Conservation (phyloP, 2,329 filamentous ascomycete genomes). For the Colletotrichum cereale region DNA sequence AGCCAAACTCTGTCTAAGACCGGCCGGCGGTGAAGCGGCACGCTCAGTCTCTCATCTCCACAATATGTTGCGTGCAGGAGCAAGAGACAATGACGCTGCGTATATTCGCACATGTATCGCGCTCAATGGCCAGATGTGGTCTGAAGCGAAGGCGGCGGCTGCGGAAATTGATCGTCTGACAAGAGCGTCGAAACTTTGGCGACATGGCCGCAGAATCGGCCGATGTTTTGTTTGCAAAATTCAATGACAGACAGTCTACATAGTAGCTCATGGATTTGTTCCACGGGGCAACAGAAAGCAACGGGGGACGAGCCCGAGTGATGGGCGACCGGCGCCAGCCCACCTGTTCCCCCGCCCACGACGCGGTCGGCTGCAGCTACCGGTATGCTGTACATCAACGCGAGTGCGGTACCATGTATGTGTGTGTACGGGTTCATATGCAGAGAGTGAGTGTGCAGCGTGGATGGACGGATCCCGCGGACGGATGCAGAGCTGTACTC, state of each 20-base stretch:
- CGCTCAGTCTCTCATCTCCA: slow-evolving; percentile 39
- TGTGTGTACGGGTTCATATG: slow-evolving; percentile 27
- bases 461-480: slow-evolving; percentile 15
- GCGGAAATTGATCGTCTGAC: slow-evolving; percentile 20
- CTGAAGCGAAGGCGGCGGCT: slow-evolving; percentile 12
- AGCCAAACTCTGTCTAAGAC: slow-evolving; percentile 36
- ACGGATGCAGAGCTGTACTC: slow-evolving; percentile 32
- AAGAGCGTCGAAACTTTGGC: slow-evolving; percentile 15
- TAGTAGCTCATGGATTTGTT: slow-evolving; percentile 22
- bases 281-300: slow-evolving; percentile 39
- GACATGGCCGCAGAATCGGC: slow-evolving; percentile 19
- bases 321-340: slow-evolving; percentile 8
- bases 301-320: slow-evolving; percentile 14
- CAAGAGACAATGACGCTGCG: slow-evolving; percentile 20
- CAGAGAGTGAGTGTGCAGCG: background rate
- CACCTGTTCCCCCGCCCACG: slow-evolving; percentile 36
- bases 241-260: background rate
- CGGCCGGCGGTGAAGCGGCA: slow-evolving; percentile 35
- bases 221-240: slow-evolving; percentile 24
- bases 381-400: slow-evolving; percentile 23
- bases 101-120: slow-evolving; percentile 28
- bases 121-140: slow-evolving; percentile 19
- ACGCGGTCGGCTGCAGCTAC: slow-evolving; percentile 32
- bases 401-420: background rate
- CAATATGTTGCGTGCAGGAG: slow-evolving; percentile 30